Conservation (phyloP, 768 basidiomycete genomes). For the Leucocoprinus leucothites region DNA sequence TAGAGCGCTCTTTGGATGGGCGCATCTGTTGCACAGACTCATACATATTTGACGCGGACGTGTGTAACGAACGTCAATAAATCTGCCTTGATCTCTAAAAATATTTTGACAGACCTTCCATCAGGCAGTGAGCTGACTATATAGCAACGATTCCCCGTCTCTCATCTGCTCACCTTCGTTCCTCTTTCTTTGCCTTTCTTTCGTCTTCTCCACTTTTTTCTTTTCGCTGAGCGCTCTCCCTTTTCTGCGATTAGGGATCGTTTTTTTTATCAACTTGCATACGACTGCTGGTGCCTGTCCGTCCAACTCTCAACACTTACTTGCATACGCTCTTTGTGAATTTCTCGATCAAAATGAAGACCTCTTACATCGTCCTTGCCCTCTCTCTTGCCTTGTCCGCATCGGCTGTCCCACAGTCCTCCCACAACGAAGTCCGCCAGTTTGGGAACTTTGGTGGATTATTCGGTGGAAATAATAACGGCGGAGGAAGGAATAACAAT, state of each 20-base stretch:
- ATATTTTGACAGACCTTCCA: conserved; percentile 15
- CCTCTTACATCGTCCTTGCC: conserved; percentile 23
- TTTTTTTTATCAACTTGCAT: conserved; percentile 26
- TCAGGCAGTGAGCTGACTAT: conserved; percentile 2
- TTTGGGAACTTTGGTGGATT: conserved; percentile 1
- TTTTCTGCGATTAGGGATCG: conserved; percentile 28
- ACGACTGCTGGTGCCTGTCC: conserved; percentile 15
- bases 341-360: conserved; percentile 24
- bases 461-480: conserved; percentile 15
- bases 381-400: conserved; percentile 27
- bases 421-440: conserved; percentile 3
- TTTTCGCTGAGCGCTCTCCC: conserved; percentile 15
- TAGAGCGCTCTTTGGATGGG: not conserved
- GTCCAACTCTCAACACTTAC: conserved; percentile 10
- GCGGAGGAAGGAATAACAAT: conserved; percentile 12
- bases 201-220: conserved; percentile 14
- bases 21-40: conserved; percentile 4
- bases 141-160: conserved; percentile 3
- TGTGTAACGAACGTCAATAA: not conserved
- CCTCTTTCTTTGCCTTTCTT: conserved; percentile 10
- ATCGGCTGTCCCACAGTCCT: conserved; percentile 18
- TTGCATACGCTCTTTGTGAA: conserved; percentile 15
- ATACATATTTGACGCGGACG: not conserved
- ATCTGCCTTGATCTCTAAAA: conserved; percentile 6
- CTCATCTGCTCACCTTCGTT: conserved; percentile 19